Conservation (phyloP, 2,329 filamentous ascomycete species). For the Colletotrichum camelliae region DNA sequence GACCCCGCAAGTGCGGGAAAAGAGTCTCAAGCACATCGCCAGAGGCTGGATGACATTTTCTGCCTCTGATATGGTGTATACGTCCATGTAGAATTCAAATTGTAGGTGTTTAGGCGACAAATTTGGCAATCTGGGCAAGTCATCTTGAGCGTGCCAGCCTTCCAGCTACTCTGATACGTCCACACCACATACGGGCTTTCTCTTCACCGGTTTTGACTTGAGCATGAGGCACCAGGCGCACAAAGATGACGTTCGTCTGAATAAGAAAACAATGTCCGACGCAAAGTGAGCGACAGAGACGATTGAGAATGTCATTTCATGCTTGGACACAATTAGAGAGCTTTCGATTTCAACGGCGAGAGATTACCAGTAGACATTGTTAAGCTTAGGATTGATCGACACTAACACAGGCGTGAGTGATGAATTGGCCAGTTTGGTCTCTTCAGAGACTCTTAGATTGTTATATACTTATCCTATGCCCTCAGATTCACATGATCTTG, state of each 20-base stretch:
- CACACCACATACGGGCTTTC: fast-evolving
- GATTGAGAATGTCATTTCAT: fast-evolving
- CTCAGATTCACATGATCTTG: fast-evolving
- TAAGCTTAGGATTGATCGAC: fast-evolving
- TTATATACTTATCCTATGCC: fast-evolving
- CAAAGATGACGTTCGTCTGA: fast-evolving
- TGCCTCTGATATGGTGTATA: not conserved
- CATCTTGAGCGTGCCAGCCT: not conserved
- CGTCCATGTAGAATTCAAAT: not conserved
- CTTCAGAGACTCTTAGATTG: too few species aligned
- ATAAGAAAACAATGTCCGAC: not conserved
- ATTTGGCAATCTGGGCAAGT: too few species aligned
- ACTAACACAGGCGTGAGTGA: not conserved
- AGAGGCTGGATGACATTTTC: fast-evolving
- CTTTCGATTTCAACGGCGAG: not conserved
- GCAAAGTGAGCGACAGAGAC: fast-evolving
- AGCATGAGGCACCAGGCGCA: not conserved
- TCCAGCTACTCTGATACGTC: fast-evolving
- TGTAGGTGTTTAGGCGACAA: not conserved
- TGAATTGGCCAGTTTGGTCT: not conserved
- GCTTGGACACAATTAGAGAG: too few species aligned
- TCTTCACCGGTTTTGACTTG: fast-evolving
- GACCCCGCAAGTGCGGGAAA: fast-evolving
- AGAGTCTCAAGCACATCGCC: fast-evolving
- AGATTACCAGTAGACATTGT: not conserved